A percentile compares a stretch with the other conserved stretches of the same genome.
phyloP scores from a whole-genome alignment of 2,329 filamentous ascomycete genomes.

The Penicillium brevicompactum region DNA sequence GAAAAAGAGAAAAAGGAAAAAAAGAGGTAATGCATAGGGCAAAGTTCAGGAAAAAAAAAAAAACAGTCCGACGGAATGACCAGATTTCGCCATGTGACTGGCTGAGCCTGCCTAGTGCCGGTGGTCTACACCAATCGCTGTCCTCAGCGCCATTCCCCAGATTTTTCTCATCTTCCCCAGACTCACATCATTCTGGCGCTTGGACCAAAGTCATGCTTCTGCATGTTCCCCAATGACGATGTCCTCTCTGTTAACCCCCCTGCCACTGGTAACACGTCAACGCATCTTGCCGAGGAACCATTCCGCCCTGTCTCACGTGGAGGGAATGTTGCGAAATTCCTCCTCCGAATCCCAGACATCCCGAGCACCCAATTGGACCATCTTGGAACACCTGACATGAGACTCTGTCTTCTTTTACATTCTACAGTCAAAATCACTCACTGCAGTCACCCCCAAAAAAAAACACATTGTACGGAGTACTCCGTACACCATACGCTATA shows the following conservation, averaged over 20 bases:
- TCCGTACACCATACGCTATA: no score
- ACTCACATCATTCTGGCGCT: constrained; percentile 6
- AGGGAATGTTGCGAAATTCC: not conserved
- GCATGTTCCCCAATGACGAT: not conserved
- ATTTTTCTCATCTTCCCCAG: constrained; percentile 28
- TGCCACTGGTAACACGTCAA: not conserved
- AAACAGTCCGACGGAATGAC: not conserved
- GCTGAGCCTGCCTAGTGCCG: constrained; percentile 20
- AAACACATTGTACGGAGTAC: no score
- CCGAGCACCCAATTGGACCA: constrained; percentile 6
- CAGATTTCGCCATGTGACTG: constrained; percentile 16
- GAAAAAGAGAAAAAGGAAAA: not conserved
- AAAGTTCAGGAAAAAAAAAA: not conserved
- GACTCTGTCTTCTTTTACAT: not conserved
- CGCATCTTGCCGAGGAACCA: not conserved
- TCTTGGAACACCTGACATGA: not conserved
- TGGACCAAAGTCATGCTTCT: not conserved
- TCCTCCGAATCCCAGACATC: not conserved
- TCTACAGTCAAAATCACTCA: no score
- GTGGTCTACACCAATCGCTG: constrained; percentile 17
- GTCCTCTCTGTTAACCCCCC: not conserved
- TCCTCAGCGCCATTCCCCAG: constrained; percentile 17
- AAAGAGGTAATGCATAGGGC: not conserved
- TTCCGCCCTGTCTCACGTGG: not conserved
- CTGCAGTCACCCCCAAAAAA: no score